Evolutionary conservation across 306 rosid species (phyloP).

Genomic region (Prunus armeniaca): DNA sequence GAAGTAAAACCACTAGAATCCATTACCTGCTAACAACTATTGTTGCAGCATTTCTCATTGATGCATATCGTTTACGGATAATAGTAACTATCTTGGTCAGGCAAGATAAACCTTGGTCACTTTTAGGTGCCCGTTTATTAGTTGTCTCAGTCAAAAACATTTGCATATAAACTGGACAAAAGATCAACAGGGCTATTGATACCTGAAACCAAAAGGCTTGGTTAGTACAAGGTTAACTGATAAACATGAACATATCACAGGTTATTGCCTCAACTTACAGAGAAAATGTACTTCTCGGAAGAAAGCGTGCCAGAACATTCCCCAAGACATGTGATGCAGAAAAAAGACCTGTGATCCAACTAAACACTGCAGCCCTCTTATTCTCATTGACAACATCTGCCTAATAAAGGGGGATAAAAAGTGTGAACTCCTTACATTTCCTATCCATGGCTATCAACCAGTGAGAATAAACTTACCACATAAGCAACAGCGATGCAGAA

Average conservation of each 20-base stretch:
- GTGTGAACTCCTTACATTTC: constrained; percentile 11
- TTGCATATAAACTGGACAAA: constrained; percentile 61
- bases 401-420: constrained; percentile 25
- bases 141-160: constrained; percentile 64
- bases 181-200: constrained; percentile 52
- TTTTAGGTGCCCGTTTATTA: constrained; percentile 10
- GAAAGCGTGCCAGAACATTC: constrained; percentile 51
- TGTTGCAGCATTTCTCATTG: constrained; percentile 60
- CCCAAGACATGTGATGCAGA: constrained; percentile 66
- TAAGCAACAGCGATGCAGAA: constrained; percentile 66
- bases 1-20: background rate
- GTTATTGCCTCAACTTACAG: constrained; percentile 24
- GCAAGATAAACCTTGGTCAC: constrained; percentile 30
- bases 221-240: background rate
- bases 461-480: constrained; percentile 42
- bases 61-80: constrained; percentile 44
- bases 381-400: constrained; percentile 58
- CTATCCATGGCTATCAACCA: background rate
- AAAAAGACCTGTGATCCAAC: constrained; percentile 67
- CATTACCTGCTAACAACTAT: constrained; percentile 60
- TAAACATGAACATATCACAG: background rate
- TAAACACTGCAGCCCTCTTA: constrained; percentile 55
- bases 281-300: constrained; percentile 47
- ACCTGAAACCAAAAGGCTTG: constrained; percentile 45
- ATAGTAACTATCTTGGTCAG: constrained; percentile 39